phyloP scores from a whole-genome alignment of 805 yeast genomes.

The Tetrapisispora fleetii region DNA sequence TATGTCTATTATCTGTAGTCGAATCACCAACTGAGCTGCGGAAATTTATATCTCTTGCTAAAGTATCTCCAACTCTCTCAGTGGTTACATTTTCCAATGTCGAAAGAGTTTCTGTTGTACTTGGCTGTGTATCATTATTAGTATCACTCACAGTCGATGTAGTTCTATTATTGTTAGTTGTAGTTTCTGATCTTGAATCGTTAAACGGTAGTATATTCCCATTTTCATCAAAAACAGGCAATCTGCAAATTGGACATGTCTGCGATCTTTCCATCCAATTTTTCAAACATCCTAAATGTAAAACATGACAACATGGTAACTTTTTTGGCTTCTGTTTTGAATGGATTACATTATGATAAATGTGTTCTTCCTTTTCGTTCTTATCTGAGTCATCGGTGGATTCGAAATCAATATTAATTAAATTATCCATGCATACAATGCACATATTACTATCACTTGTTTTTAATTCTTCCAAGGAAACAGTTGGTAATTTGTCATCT shows the following conservation, averaged over 20 bases:
- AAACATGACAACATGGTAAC: constrained; percentile 74
- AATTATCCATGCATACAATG: constrained; percentile 87
- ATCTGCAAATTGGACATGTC: constrained; percentile 86
- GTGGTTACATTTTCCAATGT: background rate
- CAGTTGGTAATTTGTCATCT: constrained; percentile 52
- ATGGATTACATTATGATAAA: background rate
- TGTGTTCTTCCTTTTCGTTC: constrained; percentile 2
- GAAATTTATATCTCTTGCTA: constrained; percentile 1
- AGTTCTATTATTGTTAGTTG: background rate
- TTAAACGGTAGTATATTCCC: constrained; percentile 17
- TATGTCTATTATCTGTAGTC: background rate
- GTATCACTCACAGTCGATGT: constrained; percentile 1
- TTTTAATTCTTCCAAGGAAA: constrained; percentile 50
- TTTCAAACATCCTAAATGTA: constrained; percentile 83
- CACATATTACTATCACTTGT: constrained; percentile 63
- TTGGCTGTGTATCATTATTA: background rate
- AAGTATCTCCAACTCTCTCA: constrained; percentile 1
- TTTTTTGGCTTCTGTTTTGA: constrained; percentile 48
- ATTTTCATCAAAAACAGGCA: constrained; percentile 43
- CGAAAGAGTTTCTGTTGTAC: background rate
- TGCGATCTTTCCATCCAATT: constrained; percentile 90
- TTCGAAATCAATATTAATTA: constrained; percentile 34
- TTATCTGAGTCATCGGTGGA: background rate
- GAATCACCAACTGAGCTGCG: background rate
- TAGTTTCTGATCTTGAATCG: background rate